Percentiles rank a stretch among this genome's conserved stretches.
Evolutionary conservation across 2,329 filamentous ascomycete genomes (phyloP).

Genomic region (Alternaria infectoria): DNA sequence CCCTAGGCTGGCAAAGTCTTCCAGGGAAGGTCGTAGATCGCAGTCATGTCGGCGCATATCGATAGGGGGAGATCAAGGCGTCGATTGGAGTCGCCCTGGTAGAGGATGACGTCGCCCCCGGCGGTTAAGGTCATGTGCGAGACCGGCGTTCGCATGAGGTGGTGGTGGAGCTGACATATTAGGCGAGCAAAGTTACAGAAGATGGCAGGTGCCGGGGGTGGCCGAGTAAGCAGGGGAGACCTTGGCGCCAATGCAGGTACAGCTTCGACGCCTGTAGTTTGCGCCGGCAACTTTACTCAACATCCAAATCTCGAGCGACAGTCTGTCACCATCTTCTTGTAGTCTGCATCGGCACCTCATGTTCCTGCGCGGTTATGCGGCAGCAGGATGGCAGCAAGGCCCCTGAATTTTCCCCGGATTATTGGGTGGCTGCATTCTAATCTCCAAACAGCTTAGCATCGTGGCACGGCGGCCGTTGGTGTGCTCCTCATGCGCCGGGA

Average conservation of each 20-base stretch:
- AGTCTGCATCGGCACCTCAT: neutral
- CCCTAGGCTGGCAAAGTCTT: neutral
- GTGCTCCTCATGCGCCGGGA: slow-evolving; percentile 25
- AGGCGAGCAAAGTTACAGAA: neutral
- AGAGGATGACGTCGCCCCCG: slow-evolving; percentile 23
- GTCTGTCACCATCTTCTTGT: slow-evolving; percentile 10
- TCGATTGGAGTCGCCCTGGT: neutral
- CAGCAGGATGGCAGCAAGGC: slow-evolving; percentile 18
- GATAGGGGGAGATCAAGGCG: neutral
- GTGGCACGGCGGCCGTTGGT: slow-evolving; percentile 31
- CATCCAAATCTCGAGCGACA: slow-evolving; percentile 4
- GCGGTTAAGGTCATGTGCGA: slow-evolving; percentile 16
- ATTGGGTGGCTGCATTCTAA: slow-evolving; percentile 34
- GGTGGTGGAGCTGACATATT: neutral
- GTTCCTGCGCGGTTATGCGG: slow-evolving; percentile 1
- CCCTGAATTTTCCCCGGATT: slow-evolving; percentile 47
- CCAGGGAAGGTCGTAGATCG: neutral
- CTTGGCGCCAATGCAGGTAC: slow-evolving; percentile 1
- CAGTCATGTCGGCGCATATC: slow-evolving; percentile 1
- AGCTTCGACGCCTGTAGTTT: neutral
- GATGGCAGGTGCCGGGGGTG: slow-evolving; percentile 10
- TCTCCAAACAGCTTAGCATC: slow-evolving; percentile 25
- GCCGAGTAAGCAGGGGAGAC: slow-evolving; percentile 7
- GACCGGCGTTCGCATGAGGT: slow-evolving; percentile 14
- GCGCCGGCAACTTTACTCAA: neutral